Base-by-base conservation (phyloP, 192 early-diverging fungal genomes). In the Jimgerdemannia flammicorona region DNA sequence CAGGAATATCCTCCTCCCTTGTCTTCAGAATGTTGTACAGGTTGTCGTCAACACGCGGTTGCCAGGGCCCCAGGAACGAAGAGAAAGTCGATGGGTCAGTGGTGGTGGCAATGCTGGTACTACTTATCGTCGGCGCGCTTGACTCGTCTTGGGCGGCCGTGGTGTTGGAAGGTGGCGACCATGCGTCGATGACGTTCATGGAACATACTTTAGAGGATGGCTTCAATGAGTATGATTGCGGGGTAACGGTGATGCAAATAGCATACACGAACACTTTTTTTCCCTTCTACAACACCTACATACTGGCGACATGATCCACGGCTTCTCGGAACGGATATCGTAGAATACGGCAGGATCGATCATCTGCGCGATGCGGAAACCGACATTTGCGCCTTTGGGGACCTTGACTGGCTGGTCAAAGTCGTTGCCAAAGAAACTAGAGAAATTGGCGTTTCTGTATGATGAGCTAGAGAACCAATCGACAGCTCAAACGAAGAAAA, bases 321-420 rank as follows among this genome's bases (percentile, higher is more conserved):
- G 80, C 64, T 78, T 70, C 8, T 70, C 77, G 8, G 69, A 59
- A 14, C 71, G 70, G 18, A 77, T 71, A 19, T 76, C 43, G n/a
- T 73, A 75, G 54, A 76, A 77, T 44, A 81, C 80, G 41, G 78
- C 80, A 3, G 80, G 80, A 63, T 81, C 80, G 19, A 81, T 81
- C 66, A 76, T 78, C 17, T 73, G 69, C 2, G 80, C 80, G 54
- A 81, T 69, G 40, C 71, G 75, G 70, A 81, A 70, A 76, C 76
- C 78, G 44, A 67, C 67, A 40, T 77, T 74, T 70, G 78, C 78
- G 70, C 76, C 77, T 6, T 71, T 54, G 29, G 80, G 80, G 3
- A 81, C 72, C 14, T 75, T 72, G 3, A 78, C 77, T 3, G 54
- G 9, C 3, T 64, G 76, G 20, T 81, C 80, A 71, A 81, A 81